Evolutionary conservation across 2,329 filamentous ascomycete species (phyloP).

Genomic region (Penicillium polonicum): DNA sequence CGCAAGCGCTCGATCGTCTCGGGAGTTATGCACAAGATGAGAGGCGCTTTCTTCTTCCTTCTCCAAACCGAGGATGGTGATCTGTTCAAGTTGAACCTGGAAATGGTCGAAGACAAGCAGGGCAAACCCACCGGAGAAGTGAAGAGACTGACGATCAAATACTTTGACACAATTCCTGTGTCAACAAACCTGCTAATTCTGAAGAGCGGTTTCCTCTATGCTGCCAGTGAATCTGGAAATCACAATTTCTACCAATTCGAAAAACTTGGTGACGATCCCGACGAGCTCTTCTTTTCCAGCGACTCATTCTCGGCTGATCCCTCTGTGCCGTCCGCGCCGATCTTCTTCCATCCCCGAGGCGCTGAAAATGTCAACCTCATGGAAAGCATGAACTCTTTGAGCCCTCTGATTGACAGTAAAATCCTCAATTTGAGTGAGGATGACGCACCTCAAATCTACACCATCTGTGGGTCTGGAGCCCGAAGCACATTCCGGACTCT

Average conservation of each 20-base stretch:
- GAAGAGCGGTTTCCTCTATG: constrained; percentile 93
- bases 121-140: constrained; percentile 80
- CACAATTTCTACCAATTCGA: constrained; percentile 96
- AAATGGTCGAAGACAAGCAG: constrained; percentile 78
- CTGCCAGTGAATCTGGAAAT: constrained; percentile 88
- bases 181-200: constrained; percentile 86
- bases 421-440: constrained; percentile 87
- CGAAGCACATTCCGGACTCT: constrained; percentile 87
- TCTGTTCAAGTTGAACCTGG: constrained; percentile 91
- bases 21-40: constrained; percentile 97
- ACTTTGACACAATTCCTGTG: constrained; percentile 93
- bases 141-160: constrained; percentile 83
- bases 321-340: constrained; percentile 67
- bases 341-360: constrained; percentile 79
- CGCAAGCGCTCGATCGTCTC: constrained; percentile 83
- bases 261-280: constrained; percentile 91
- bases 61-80: constrained; percentile 97
- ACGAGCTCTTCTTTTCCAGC: constrained; percentile 82
- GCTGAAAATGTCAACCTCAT: constrained; percentile 81
- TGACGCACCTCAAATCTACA: constrained; percentile 95
- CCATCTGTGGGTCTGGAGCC: constrained; percentile 83
- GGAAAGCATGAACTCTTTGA: constrained; percentile 83
- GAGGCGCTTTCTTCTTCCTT: constrained; percentile 95
- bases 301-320: constrained; percentile 78
- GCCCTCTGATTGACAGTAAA: constrained; percentile 87